Conservation (phyloP, 2,329 filamentous ascomycete species). For the Elsinoe ampelina region DNA sequence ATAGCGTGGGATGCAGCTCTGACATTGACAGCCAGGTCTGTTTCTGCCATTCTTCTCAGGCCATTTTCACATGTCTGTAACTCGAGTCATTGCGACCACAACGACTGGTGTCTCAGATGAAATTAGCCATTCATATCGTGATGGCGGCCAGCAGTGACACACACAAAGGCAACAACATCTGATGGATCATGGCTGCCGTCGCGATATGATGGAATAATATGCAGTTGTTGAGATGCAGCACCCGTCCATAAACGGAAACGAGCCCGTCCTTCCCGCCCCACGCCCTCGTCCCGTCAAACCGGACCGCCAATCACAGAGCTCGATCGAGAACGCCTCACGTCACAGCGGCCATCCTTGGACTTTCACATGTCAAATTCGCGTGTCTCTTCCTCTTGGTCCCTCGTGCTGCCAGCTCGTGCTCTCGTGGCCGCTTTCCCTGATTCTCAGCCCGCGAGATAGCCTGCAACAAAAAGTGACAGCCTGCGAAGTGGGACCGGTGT, state of each 20-base stretch:
- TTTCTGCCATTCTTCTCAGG: neutral
- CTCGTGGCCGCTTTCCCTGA: neutral
- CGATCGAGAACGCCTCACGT: neutral
- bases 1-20: slow-evolving; percentile 2
- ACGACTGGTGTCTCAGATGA: neutral
- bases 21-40: neutral
- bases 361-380: slow-evolving; percentile 9
- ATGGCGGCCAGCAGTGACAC: neutral
- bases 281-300: neutral
- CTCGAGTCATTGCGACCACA: neutral
- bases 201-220: neutral
- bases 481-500: neutral
- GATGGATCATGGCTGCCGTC: neutral
- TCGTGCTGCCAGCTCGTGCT: neutral
- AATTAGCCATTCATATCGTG: too few species aligned
- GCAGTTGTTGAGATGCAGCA: slow-evolving; percentile 11
- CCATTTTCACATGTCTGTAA: neutral
- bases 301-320: slow-evolving; percentile 1
- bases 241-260: neutral
- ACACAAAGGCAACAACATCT: neutral
- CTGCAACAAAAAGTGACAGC: slow-evolving; percentile 4
- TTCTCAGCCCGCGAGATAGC: neutral
- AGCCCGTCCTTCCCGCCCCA: slow-evolving; percentile 6
- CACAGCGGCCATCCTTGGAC: neutral
- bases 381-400: neutral